Evolutionary conservation across 352 stramenopile species (phyloP).

Genomic region (Globisporangium echinulatum): DNA sequence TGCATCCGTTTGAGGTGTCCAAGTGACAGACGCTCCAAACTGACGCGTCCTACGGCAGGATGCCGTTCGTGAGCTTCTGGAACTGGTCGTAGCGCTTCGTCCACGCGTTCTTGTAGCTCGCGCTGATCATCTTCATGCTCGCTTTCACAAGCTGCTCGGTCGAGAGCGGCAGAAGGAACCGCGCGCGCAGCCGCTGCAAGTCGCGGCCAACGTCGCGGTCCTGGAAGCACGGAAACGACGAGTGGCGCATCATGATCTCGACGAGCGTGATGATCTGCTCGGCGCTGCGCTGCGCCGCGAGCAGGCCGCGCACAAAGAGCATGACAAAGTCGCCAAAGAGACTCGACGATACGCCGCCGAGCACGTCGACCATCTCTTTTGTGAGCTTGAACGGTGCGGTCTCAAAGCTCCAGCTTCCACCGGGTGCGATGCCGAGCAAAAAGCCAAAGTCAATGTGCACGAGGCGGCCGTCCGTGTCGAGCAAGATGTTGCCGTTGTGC

Average conservation of each 20-base stretch:
- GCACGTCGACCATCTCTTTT: conserved; percentile 91
- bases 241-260: conserved; percentile 82
- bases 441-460: conserved; percentile 98
- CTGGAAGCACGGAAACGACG: conserved; percentile 71
- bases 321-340: conserved; percentile 69
- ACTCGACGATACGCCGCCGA: conserved; percentile 58
- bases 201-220: conserved; percentile 87
- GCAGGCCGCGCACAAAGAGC: conserved; percentile 47
- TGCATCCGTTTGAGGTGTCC: no score
- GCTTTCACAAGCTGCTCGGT: conserved; percentile 63
- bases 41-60: conserved; percentile 40
- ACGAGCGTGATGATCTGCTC: conserved; percentile 66
- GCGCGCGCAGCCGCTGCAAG: conserved; percentile 59
- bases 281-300: conserved; percentile 45
- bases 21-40: neutral
- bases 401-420: conserved; percentile 91
- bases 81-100: conserved; percentile 94
- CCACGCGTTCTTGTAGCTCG: conserved; percentile 91
- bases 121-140: conserved; percentile 85
- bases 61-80: conserved; percentile 89
- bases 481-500: conserved; percentile 96
- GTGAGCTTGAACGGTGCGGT: conserved; percentile 95
- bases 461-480: conserved; percentile 86
- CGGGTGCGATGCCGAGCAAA: conserved; percentile 91
- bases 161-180: conserved; percentile 51